These are phyloP conservation scores for Mycena leptocephala DNA, from an alignment of 768 basidiomycete genomes.

Conservation along the genomic window DNA sequence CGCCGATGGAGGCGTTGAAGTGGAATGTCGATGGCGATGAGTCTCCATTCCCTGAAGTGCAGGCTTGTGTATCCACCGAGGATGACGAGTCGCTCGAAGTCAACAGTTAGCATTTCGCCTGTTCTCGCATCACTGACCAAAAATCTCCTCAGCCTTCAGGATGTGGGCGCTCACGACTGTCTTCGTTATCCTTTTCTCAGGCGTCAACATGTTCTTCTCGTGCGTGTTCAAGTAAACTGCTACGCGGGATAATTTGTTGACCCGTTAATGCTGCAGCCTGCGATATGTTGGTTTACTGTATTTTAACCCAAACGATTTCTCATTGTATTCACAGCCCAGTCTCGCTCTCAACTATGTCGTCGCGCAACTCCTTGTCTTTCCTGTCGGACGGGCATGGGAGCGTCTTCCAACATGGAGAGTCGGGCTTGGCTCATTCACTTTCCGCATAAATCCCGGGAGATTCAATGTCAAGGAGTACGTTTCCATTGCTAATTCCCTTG, in stretches of 20 bases:
- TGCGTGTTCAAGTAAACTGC: background rate
- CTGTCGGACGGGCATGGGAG: constrained; percentile 16
- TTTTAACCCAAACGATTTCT: background rate
- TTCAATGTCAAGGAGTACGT: constrained; percentile 21
- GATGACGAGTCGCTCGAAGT: constrained; percentile 17
- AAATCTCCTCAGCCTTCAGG: constrained; percentile 4
- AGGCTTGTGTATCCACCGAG: constrained; percentile 19
- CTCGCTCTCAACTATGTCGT: constrained; percentile 10
- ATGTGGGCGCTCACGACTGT: constrained; percentile 18
- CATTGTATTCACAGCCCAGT: constrained; percentile 3
- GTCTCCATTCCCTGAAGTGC: constrained; percentile 14
- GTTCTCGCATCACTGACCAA: background rate
- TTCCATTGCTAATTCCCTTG: background rate
- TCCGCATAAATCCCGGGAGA: constrained; percentile 22
- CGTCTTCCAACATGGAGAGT: constrained; percentile 25
- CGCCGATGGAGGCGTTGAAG: constrained; percentile 19
- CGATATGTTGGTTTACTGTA: background rate
- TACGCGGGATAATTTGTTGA: background rate
- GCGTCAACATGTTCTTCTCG: constrained; percentile 21
- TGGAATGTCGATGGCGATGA: constrained; percentile 19
- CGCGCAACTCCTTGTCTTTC: constrained; percentile 17
- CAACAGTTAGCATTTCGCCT: background rate
- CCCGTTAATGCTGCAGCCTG: background rate
- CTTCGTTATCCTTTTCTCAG: constrained; percentile 14
- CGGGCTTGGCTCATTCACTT: constrained; percentile 5